Evolutionary conservation across 2,329 filamentous ascomycete genomes (phyloP), one percentile per base, ranked within the genome.

Genomic region (Cadophora gregata): DNA sequence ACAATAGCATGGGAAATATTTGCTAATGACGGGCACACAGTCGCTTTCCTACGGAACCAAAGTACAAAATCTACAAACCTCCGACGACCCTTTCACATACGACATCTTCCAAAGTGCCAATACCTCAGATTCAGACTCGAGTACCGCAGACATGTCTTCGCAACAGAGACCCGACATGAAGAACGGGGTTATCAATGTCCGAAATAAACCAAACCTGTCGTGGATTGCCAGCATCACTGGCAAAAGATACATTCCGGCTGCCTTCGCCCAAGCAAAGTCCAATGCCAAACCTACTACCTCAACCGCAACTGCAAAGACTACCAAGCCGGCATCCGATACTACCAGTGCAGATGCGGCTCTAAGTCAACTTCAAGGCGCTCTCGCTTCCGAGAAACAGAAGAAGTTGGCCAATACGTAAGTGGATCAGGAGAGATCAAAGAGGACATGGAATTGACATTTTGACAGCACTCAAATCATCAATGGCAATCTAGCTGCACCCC

Each of bases 91-190:
- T 19, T 80, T 81, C 62, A 79, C 83, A 33, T 84, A 84, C 78
- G 86, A 89, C 64, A 78, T 90, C 29, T 89, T 84, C 75, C 80
- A 79, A 70, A 83, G 83, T 31, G 80, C 81, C 68, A 81, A 81
- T 71, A 75, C 88, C 27, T 81, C 84, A 29, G 78, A 83, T n/a
- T 81, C 84, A 25, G 83, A 83, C 77, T 88, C 27, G 82, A 62
- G 47, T 27, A 85, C 73, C 78, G 50, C 62, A 42, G 29, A 66
- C 12, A 71, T 69, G 68, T 67, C 50, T 50, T 64, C 62, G n/a
- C 55, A 33, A 79, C 19, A 45, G 21, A 51, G 33, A 16, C 33
- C 50, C 16, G 63, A 63, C 3, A 59, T 45, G n/a, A 64, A 63
- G 19, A 64, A 60, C 27, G 50, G 61, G 16, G 27, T 33, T 12